These are phyloP conservation scores for Cytospora paraplurivora DNA, from an alignment of 2,329 filamentous ascomycete genomes.

Conservation along the genomic window DNA sequence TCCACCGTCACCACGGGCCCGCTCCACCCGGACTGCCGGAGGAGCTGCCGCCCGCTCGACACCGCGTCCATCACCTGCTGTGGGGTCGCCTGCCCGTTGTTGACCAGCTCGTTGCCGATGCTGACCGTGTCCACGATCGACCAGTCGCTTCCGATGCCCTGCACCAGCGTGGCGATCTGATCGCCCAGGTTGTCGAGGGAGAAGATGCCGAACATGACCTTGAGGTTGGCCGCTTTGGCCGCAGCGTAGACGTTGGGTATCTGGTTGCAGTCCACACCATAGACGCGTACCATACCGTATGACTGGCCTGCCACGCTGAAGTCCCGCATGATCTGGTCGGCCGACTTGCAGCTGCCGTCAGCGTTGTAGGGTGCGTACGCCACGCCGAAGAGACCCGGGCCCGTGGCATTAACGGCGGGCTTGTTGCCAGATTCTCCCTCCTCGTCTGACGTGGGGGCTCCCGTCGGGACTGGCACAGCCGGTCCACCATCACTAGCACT, in stretches of 20 bases:
- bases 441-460: not conserved
- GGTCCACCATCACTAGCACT: not conserved
- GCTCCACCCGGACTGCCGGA: constrained; percentile 65
- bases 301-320: constrained; percentile 54
- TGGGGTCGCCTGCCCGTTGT: constrained; percentile 58
- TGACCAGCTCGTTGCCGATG: constrained; percentile 81
- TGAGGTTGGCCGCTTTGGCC: constrained; percentile 64
- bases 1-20: constrained; percentile 81
- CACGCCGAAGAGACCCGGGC: constrained; percentile 42
- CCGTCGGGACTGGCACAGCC: not conserved
- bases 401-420: constrained; percentile 19
- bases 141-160: constrained; percentile 66
- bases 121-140: constrained; percentile 68
- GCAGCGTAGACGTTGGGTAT: constrained; percentile 63
- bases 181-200: constrained; percentile 57
- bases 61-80: constrained; percentile 61
- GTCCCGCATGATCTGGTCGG: constrained; percentile 64
- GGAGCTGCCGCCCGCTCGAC: constrained; percentile 54
- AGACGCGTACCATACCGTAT: constrained; percentile 71
- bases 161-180: constrained; percentile 63
- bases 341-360: constrained; percentile 66
- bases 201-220: constrained; percentile 76
- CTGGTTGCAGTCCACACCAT: constrained; percentile 80
- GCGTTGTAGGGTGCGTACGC: constrained; percentile 53
- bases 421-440: not conserved